Base-by-base conservation (phyloP, 2,329 filamentous ascomycete species). In the Pseudocercospora ulei region DNA sequence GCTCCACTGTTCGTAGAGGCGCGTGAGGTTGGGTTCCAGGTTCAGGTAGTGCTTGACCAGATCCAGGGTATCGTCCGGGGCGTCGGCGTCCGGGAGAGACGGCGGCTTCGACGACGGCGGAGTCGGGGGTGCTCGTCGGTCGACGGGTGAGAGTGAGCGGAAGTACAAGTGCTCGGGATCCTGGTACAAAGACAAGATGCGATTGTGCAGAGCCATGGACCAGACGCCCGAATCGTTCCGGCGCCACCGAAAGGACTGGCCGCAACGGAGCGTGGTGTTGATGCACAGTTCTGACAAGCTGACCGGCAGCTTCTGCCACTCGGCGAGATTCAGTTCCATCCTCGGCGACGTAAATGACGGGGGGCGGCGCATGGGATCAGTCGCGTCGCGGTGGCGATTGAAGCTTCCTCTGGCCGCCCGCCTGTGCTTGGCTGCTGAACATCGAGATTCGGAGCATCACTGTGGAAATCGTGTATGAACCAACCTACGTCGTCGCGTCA, bases 231-330 rank as follows among this genome's bases (percentile, higher is more conserved):
- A 66, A 33, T 71, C 73, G 33, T 84, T 75, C 58, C 87, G 86
- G 46, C 80, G 80, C 90, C 90, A 98, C 67, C 76, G 66, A 52
- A 98, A 98, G 0, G 88, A 94, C 61, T 98, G 90, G 3, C 90
- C 90, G 60, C 90, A 98, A 46, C 88, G 79, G 20, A 98, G 68
- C 0, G 86, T 94, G 0, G 88, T 98, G 54, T 94, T 85, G 50
- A 98, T 86, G 59, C 85, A 95, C 3, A 98, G 73, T 59, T 98
- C 90, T 3, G 78, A 75, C 20, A 94, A 65, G 44, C 71, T 82
- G 25, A 95, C 67, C 14, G 90, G 86, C 51, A 98, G 66, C 65
- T 83, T 92, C 49, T 76, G 76, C 90, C 90, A 98, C 58, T 84
- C 81, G 9, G 78, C 70, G n/a, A 76, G 67, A 18, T 69, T 70